A percentile compares a stretch with the other conserved stretches of the same genome.
phyloP scores from a whole-genome alignment of 2,329 filamentous ascomycete genomes.

The Trichoderma polysporum region DNA sequence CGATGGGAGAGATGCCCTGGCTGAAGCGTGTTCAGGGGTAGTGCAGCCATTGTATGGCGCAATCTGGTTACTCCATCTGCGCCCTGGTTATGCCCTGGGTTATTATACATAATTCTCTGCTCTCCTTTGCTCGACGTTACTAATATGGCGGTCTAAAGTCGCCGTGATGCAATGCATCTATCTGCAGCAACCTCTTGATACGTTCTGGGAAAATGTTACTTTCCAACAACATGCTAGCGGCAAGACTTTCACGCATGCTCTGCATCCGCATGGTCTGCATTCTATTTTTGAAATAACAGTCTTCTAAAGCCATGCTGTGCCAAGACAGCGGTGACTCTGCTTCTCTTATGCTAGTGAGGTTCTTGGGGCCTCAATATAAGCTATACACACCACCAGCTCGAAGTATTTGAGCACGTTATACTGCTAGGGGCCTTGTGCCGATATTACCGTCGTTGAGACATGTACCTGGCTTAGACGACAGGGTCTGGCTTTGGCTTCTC shows the following conservation, averaged over 20 bases:
- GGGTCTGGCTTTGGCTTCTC: background rate
- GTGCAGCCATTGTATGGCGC: too few relatives aligned
- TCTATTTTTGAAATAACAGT: background rate
- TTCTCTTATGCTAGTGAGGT: background rate
- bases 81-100: too few relatives aligned
- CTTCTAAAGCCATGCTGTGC: background rate
- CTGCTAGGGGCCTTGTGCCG: background rate
- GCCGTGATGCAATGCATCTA: too few relatives aligned
- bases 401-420: background rate
- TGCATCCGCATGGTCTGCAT: too few relatives aligned
- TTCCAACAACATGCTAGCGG: background rate
- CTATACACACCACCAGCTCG: too few relatives aligned
- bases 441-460: background rate
- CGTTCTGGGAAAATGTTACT: background rate
- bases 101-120: too few relatives aligned
- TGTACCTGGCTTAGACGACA: background rate
- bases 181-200: too few relatives aligned
- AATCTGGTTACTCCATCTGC: too few relatives aligned
- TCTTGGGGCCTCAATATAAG: background rate
- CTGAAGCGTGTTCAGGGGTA: too few relatives aligned
- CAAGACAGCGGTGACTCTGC: background rate
- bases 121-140: too few relatives aligned
- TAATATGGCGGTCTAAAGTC: too few relatives aligned
- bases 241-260: background rate
- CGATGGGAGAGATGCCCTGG: too few relatives aligned